These are phyloP conservation scores for Blastobotrys arbuscula DNA, from an alignment of 1,139 yeast genomes.

Conservation along the genomic window DNA sequence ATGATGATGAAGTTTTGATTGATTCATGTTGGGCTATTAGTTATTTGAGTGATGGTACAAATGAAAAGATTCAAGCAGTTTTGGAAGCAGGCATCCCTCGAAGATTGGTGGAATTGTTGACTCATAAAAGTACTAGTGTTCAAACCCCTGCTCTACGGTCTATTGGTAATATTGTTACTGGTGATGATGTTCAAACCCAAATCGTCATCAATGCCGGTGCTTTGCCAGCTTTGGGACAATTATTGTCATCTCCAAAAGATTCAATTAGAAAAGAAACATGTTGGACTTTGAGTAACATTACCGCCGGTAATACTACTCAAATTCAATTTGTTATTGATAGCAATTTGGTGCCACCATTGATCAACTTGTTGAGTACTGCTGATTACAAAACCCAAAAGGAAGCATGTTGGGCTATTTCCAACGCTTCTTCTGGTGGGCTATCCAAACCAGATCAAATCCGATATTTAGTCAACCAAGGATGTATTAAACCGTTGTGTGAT, in stretches of 20 bases:
- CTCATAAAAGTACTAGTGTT: slow-evolving; percentile 76
- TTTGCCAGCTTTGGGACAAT: slow-evolving; percentile 72
- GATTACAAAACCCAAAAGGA: slow-evolving; percentile 96
- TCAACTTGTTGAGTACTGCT: slow-evolving; percentile 71
- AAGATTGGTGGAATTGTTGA: slow-evolving; percentile 82
- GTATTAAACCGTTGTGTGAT: slow-evolving; percentile 96
- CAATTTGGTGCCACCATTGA: slow-evolving; percentile 87
- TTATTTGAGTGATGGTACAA: slow-evolving; percentile 85
- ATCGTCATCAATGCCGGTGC: slow-evolving; percentile 92
- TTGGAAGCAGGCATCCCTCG: slow-evolving; percentile 95
- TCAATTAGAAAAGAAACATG: slow-evolving; percentile 95
- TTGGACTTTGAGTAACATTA: slow-evolving; percentile 97
- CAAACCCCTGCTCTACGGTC: slow-evolving; percentile 98
- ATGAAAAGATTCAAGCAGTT: slow-evolving; percentile 93
- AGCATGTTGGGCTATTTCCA: slow-evolving; percentile 99
- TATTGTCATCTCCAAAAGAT: slow-evolving; percentile 81
- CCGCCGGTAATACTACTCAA: slow-evolving; percentile 94
- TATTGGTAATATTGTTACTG: slow-evolving; percentile 96
- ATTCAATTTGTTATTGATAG: slow-evolving; percentile 95
- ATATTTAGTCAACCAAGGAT: slow-evolving; percentile 88
- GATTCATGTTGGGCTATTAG: slow-evolving; percentile 99
- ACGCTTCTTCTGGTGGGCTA: slow-evolving; percentile 94
- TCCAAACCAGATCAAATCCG: slow-evolving; percentile 89
- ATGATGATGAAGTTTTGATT: slow-evolving; percentile 87
- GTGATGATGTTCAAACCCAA: slow-evolving; percentile 93